phyloP scores from a whole-genome alignment of 2,329 filamentous ascomycete genomes.

The Fusarium sambucinum region DNA sequence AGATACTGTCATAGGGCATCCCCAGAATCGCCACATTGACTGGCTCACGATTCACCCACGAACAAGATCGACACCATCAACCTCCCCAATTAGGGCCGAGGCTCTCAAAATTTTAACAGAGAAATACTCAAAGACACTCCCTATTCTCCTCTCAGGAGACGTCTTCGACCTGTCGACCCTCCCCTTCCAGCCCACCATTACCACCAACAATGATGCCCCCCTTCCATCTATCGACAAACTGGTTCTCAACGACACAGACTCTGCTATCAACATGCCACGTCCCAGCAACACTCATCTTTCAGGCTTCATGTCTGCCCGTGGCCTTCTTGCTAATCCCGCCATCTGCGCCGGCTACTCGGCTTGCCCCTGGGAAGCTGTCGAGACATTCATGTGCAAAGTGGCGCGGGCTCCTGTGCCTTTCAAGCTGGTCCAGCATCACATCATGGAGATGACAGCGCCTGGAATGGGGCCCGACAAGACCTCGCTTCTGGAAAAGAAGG shows the following conservation, averaged over 20 bases:
- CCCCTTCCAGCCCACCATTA: slow-evolving; percentile 55
- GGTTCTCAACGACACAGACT: slow-evolving; percentile 42
- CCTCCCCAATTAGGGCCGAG: slow-evolving; percentile 70
- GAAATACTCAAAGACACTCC: slow-evolving; percentile 66
- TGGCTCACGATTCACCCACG: slow-evolving; percentile 78
- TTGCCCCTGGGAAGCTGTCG: slow-evolving; percentile 73
- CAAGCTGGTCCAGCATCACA: slow-evolving; percentile 73
- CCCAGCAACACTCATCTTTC: slow-evolving; percentile 63
- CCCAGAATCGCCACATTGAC: slow-evolving; percentile 67
- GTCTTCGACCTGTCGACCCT: slow-evolving; percentile 69
- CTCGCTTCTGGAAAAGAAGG: slow-evolving; percentile 66
- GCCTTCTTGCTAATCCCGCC: slow-evolving; percentile 75
- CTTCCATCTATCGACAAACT: slow-evolving; percentile 47
- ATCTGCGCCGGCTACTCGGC: slow-evolving; percentile 69
- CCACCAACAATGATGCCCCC: slow-evolving; percentile 42
- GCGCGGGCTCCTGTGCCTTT: slow-evolving; percentile 70
- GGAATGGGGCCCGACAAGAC: slow-evolving; percentile 66
- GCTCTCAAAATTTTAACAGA: slow-evolving; percentile 68
- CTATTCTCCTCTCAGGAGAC: slow-evolving; percentile 76
- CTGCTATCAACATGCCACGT: slow-evolving; percentile 30
- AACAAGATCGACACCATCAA: slow-evolving; percentile 71
- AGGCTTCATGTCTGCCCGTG: slow-evolving; percentile 78
- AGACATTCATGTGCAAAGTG: slow-evolving; percentile 70
- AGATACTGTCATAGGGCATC: slow-evolving; percentile 68
- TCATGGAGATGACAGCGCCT: slow-evolving; percentile 74